Percentiles rank a stretch among this genome's conserved stretches.
These are phyloP conservation scores for Arthrobotrys musiformis DNA, from an alignment of 2,329 filamentous ascomycete species.

Conservation along the genomic window DNA sequence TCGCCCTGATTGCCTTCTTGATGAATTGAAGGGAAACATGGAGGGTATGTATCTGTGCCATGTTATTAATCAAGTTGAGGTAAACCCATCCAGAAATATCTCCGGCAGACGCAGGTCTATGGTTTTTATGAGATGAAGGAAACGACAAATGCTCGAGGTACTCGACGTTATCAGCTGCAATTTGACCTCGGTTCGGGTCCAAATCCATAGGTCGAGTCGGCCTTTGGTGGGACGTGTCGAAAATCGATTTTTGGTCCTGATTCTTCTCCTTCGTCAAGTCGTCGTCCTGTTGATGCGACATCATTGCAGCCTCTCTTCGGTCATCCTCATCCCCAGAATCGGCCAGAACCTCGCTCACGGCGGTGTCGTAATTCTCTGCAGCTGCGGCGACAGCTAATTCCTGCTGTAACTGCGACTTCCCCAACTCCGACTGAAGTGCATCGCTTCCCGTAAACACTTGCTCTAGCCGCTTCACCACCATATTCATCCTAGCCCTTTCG, in stretches of 20 bases:
- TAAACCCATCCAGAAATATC: constrained; percentile 83
- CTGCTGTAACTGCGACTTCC: constrained; percentile 60
- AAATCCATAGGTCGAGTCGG: constrained; percentile 80
- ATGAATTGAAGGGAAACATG: constrained; percentile 84
- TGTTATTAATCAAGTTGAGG: constrained; percentile 79
- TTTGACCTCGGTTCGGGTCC: constrained; percentile 79
- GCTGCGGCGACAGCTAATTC: constrained; percentile 67
- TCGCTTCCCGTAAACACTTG: constrained; percentile 81
- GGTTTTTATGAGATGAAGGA: constrained; percentile 69
- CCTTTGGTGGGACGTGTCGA: constrained; percentile 70
- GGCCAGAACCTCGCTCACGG: constrained; percentile 54
- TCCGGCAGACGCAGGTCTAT: constrained; percentile 68
- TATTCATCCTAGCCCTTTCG: constrained; percentile 78
- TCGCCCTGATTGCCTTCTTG: constrained; percentile 74
- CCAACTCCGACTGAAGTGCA: constrained; percentile 63
- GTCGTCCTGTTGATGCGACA: constrained; percentile 57
- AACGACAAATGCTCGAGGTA: constrained; percentile 81
- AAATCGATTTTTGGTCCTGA: constrained; percentile 22
- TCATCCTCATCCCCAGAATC: constrained; percentile 60
- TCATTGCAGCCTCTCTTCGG: constrained; percentile 64
- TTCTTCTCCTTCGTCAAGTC: constrained; percentile 52
- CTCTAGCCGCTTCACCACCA: constrained; percentile 80
- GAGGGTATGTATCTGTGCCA: constrained; percentile 86
- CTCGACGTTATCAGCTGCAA: constrained; percentile 79
- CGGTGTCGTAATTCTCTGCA: constrained; percentile 60